Conservation (phyloP, 371 early-diverging fungal genomes). For the Mortierella sp. region DNA sequence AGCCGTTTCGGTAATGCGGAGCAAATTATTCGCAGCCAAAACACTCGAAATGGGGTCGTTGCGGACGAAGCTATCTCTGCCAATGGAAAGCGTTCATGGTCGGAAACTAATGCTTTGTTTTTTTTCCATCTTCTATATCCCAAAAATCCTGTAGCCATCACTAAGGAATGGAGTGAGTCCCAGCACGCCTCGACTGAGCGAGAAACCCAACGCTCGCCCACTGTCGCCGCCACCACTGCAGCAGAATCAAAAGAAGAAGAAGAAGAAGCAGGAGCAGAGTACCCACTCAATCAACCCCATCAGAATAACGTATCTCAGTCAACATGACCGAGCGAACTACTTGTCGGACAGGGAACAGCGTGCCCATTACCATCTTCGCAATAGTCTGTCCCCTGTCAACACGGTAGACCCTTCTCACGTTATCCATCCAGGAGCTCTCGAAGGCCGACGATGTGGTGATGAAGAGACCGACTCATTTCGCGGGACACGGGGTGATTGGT, state of each 20-base stretch:
- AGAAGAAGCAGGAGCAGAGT: neutral
- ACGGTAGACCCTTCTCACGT: neutral
- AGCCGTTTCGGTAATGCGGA: slow-evolving; percentile 9
- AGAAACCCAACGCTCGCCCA: neutral
- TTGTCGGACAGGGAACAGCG: neutral
- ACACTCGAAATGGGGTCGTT: no score
- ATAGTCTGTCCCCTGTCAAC: no score
- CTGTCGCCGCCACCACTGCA: no score
- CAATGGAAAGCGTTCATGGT: neutral
- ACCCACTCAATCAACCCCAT: neutral
- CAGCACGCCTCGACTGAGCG: no score
- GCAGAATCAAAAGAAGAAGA: no score
- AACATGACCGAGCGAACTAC: neutral
- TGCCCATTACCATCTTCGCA: neutral
- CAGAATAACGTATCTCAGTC: neutral
- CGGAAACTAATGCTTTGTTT: neutral
- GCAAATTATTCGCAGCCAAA: neutral
- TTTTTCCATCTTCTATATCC: neutral
- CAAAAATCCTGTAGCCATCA: neutral
- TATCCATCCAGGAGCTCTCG: neutral
- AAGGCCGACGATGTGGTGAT: neutral
- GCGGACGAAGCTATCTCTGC: no score
- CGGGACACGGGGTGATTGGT: slow-evolving; percentile 13
- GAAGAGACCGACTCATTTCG: neutral
- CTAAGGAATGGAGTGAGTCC: neutral